Evolutionary conservation across 768 basidiomycete species (phyloP), one percentile per base, ranked within the genome.

Genomic region (Rhodotorula kratochvilovae): DNA sequence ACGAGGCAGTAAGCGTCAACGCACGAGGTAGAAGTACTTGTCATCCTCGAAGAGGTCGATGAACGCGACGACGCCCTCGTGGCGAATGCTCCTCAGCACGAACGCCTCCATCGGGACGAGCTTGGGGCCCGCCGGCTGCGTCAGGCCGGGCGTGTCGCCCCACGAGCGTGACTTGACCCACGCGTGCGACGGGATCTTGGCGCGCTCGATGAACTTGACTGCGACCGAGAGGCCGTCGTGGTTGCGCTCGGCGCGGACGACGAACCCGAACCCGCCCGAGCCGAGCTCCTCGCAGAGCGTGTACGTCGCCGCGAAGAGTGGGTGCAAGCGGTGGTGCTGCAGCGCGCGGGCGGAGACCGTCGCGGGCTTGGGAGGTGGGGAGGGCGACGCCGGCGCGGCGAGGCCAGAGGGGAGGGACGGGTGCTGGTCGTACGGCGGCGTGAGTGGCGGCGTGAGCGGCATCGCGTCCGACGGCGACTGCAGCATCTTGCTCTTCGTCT

Each of bases 221-320:
- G 93, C 93, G 63, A 93, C 92, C 79, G 92, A 90, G 67, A 82
- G 80, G 0, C 84, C 83, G 57, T 85, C 83, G 42, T 73, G 76
- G 23, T 85, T 86, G 78, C 90, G 86, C 46, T 83, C 81, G 17
- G 91, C 92, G 5, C 89, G 89, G 85, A 95, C 90, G 36, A 97
- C 94, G 79, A 97, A 96, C 4, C 93, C 93, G 79, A 93, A 97
- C 27, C 93, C 93, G 55, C 94, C 94, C 17, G 88, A 87, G 53
- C 94, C 94, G 35, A 97, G 80, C 56, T 81, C 81, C 33, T 81
- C 80, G 25, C 72, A 66, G 51, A 83, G 72, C 13, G 68, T 60
- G 73, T 81, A 83, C 35, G 77, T 67, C 36, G 72, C 58, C 4
- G 63, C 66, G 71, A 82, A 81, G 29, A 74, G 68, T 0, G 76